Base-by-base conservation (phyloP, 2,329 filamentous ascomycete species). In the Penicillium griseofulvum region DNA sequence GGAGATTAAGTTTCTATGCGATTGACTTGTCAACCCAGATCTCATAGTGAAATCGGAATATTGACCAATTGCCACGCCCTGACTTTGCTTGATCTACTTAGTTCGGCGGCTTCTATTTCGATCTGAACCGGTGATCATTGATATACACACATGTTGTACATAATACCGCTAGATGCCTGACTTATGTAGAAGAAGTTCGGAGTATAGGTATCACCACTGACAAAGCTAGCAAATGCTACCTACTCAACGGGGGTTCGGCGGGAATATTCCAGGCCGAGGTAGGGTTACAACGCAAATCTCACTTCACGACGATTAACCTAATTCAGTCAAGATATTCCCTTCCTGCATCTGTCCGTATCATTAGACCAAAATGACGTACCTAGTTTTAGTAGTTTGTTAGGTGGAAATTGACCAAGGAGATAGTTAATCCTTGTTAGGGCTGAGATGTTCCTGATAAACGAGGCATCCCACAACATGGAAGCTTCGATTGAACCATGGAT, bases 401-500 rank as follows among this genome's bases (percentile, higher is more conserved):
- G 29, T 22, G 3, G 3, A 4, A 22, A 22, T 33, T 16, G 24
- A 7, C n/a, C 9, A 6, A 44, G 9, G 11, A 22, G 31, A 36
- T 16, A 46, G 12, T 10, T 14, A 31, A 22, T 29, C 22, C 2
- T 22, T 3, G 22, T 22, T 22, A 19, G 28, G 42, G 28, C 33
- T 33, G 5, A 12, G 9, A 19, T 44, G 16, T 3, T 14, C 16
- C 49, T 51, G 49, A 51, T 17, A 28, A n/a, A 36, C 24, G 10
- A 28, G 48, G 39, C 39, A 43, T 26, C 31, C 19, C 8, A 43
- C 28, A 42, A 5, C 24, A 7, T 31, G 49, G 49, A 44, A 51
- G 22, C 11, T 24, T 53, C 44, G 44, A 44, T 8, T 42, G 28
- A 49, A 53, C 51, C 51, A 39, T 42, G 51, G 44, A 42, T 49